Evolutionary conservation across 2,329 filamentous ascomycete genomes (phyloP).

Genomic region (Elsinoe arachidis): DNA sequence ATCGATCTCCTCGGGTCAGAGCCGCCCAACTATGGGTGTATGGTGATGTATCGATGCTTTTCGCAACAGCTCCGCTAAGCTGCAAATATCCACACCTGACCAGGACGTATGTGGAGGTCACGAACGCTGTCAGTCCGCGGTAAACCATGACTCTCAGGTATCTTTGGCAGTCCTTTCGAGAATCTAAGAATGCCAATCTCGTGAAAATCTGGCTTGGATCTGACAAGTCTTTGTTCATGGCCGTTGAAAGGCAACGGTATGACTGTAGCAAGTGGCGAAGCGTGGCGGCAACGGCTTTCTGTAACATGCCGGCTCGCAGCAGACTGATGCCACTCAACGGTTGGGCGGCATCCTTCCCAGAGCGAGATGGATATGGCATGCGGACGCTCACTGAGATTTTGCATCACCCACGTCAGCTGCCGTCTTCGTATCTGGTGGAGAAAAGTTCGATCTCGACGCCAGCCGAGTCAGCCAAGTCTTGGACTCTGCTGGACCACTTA

Average conservation of each 20-base stretch:
- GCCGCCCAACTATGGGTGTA: too few relatives aligned
- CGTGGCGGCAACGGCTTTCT: background rate
- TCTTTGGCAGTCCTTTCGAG: too few relatives aligned
- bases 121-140: too few relatives aligned
- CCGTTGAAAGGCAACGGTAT: background rate
- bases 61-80: too few relatives aligned
- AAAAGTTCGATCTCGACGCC: conserved; percentile 6
- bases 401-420: background rate
- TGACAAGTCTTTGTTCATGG: background rate
- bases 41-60: too few relatives aligned
- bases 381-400: too few relatives aligned
- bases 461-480: background rate
- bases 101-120: too few relatives aligned
- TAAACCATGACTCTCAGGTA: too few relatives aligned
- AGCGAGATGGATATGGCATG: background rate
- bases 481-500: background rate
- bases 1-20: too few relatives aligned
- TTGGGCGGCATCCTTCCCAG: background rate
- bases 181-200: background rate
- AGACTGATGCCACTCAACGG: background rate
- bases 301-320: background rate
- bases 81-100: too few relatives aligned
- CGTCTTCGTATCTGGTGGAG: background rate
- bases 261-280: background rate
- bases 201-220: background rate